phyloP scores from a whole-genome alignment of 2,329 filamentous ascomycete genomes.

The Aspergillus costaricaensis region DNA sequence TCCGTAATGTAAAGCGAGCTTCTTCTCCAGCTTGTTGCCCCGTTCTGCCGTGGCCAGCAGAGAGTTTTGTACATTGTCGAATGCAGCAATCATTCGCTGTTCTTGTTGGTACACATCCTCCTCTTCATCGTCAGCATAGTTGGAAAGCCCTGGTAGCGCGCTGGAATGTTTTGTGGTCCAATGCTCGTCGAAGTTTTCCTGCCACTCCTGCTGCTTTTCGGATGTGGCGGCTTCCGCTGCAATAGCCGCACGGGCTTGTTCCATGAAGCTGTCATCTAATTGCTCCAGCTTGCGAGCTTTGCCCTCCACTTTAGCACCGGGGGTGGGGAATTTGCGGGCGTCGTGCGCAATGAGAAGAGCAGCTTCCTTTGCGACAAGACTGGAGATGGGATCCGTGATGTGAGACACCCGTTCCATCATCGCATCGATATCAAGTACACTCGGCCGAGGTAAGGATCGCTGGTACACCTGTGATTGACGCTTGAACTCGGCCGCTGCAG shows the following conservation, averaged over 20 bases:
- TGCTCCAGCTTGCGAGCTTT: conserved; percentile 60
- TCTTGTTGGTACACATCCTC: conserved; percentile 62
- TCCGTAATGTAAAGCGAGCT: conserved; percentile 80
- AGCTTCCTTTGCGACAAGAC: conserved; percentile 73
- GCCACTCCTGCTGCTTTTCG: conserved; percentile 51
- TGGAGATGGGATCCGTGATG: conserved; percentile 64
- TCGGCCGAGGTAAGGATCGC: conserved; percentile 75
- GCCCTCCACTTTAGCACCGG: conserved; percentile 66
- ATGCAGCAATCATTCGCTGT: conserved; percentile 66
- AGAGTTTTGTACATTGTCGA: conserved; percentile 72
- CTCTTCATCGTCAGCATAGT: conserved; percentile 76
- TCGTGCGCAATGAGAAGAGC: conserved; percentile 81
- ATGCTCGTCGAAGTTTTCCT: conserved; percentile 52
- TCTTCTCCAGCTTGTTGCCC: conserved; percentile 89
- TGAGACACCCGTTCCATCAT: conserved; percentile 66
- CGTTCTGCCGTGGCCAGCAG: conserved; percentile 75
- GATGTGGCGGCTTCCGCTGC: conserved; percentile 64
- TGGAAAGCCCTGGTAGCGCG: conserved; percentile 72
- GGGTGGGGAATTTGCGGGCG: conserved; percentile 71
- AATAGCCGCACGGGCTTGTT: conserved; percentile 75
- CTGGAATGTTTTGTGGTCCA: conserved; percentile 55
- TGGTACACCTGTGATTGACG: conserved; percentile 92
- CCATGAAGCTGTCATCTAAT: conserved; percentile 71
- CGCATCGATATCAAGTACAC: conserved; percentile 67
- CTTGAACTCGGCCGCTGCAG: conserved; percentile 70